phyloP scores from a whole-genome alignment of 2,329 filamentous ascomycete genomes.

The Periconia macrospinosa region DNA sequence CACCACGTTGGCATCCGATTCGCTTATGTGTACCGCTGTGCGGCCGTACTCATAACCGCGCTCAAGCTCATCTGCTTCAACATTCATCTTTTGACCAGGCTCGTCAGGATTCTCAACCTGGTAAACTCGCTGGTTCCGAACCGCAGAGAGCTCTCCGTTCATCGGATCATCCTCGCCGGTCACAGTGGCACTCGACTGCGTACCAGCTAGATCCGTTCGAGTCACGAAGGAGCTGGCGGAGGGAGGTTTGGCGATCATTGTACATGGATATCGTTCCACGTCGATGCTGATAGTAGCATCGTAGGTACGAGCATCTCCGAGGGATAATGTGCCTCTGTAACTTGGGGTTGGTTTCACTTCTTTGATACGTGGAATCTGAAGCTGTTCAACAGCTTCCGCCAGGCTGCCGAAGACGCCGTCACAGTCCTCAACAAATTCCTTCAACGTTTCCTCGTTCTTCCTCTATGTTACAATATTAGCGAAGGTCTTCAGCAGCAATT shows the following conservation, averaged over 20 bases:
- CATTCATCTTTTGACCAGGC: slow-evolving; percentile 77
- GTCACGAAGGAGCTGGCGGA: slow-evolving; percentile 77
- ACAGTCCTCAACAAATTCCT: slow-evolving; percentile 65
- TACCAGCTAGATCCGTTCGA: slow-evolving; percentile 53
- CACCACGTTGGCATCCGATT: slow-evolving; percentile 86
- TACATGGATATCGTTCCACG: slow-evolving; percentile 88
- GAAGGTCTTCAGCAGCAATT: not conserved
- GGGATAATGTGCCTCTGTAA: slow-evolving; percentile 76
- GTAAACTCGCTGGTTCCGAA: slow-evolving; percentile 80
- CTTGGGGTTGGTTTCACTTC: slow-evolving; percentile 72
- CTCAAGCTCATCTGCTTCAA: slow-evolving; percentile 80
- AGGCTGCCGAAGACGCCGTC: slow-evolving; percentile 80
- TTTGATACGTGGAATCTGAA: slow-evolving; percentile 78
- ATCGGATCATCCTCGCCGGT: slow-evolving; percentile 41
- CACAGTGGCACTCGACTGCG: slow-evolving; percentile 58
- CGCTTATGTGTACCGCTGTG: slow-evolving; percentile 85
- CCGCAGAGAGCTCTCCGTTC: slow-evolving; percentile 59
- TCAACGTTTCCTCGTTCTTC: slow-evolving; percentile 73
- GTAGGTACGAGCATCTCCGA: slow-evolving; percentile 76
- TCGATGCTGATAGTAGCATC: slow-evolving; percentile 77
- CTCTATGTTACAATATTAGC: slow-evolving; percentile 47
- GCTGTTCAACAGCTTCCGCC: slow-evolving; percentile 78
- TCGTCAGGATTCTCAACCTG: slow-evolving; percentile 74
- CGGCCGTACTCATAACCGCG: slow-evolving; percentile 93
- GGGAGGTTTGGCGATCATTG: slow-evolving; percentile 72